Percentiles rank a stretch among this genome's conserved stretches.
Conservation (phyloP, 2,329 filamentous ascomycete species). For the Aaosphaeria pasadenensis region DNA sequence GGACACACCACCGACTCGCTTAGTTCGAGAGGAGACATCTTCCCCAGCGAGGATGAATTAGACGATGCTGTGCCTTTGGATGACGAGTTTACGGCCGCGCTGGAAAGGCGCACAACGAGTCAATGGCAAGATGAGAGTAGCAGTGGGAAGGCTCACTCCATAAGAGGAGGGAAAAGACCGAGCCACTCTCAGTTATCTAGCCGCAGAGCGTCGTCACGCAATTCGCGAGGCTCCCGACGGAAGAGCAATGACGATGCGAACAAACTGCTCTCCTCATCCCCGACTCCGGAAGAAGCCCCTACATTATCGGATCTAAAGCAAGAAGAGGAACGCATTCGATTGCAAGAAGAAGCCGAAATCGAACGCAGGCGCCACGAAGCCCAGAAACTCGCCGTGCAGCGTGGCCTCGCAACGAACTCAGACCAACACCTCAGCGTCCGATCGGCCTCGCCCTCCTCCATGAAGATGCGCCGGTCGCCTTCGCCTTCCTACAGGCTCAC, state of each 20-base stretch:
- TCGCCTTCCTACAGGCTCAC: constrained; percentile 10
- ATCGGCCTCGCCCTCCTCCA: constrained; percentile 3
- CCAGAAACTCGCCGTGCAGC: constrained; percentile 51
- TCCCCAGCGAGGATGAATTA: constrained; percentile 80
- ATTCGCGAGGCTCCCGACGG: constrained; percentile 30
- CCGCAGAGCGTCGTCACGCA: constrained; percentile 45
- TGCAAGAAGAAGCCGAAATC: constrained; percentile 56
- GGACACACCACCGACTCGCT: constrained; percentile 81
- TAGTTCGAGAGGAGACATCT: constrained; percentile 83
- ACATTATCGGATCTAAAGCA: constrained; percentile 55
- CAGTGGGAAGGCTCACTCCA: constrained; percentile 56
- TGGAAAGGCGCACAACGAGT: constrained; percentile 66
- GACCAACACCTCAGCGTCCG: constrained; percentile 14
- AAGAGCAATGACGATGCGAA: constrained; percentile 12
- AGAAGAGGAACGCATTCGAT: constrained; percentile 54
- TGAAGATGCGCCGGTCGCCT: constrained; percentile 5
- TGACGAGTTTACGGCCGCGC: constrained; percentile 83
- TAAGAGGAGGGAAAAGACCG: constrained; percentile 34
- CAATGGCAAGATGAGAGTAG: constrained; percentile 64
- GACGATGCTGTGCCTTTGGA: constrained; percentile 91
- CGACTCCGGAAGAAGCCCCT: constrained; percentile 35
- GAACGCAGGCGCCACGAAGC: constrained; percentile 55
- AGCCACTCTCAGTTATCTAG: constrained; percentile 49
- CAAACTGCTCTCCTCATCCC: constrained; percentile 23
- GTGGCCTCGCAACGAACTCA: constrained; percentile 43